Percentiles rank a stretch among this genome's conserved stretches.
Evolutionary conservation across 83 land plant species (phyloP).

Genomic region (Thuja plicata): DNA sequence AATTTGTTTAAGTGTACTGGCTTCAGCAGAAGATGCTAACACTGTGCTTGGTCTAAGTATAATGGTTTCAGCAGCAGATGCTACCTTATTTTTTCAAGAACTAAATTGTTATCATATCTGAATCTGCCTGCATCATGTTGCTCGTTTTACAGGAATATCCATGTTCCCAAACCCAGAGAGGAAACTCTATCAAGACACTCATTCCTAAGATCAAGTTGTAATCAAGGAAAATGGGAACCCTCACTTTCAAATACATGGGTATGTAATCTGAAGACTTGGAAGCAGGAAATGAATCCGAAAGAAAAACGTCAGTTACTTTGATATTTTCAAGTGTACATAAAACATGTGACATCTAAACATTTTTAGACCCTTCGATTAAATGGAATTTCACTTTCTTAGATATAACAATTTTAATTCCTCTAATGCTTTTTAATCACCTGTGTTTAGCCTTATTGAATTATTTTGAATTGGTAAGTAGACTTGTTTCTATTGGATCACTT

Average conservation of each 20-base stretch:
- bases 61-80: neutral
- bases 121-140: neutral
- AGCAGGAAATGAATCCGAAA: neutral
- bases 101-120: neutral
- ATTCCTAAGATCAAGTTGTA: neutral
- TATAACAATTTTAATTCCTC: neutral
- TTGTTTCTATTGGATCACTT: neutral
- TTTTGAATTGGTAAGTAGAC: neutral
- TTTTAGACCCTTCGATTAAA: neutral
- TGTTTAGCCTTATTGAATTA: neutral
- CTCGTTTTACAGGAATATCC: neutral
- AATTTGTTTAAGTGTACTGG: neutral
- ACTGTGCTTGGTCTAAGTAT: neutral
- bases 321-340: neutral
- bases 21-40: neutral
- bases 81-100: neutral
- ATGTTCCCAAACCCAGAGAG: neutral
- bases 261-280: neutral
- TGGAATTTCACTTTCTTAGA: neutral
- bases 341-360: neutral
- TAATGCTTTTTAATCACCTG: neutral
- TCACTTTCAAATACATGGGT: neutral
- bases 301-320: neutral
- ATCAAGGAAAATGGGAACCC: neutral
- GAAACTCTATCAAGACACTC: neutral